Percentiles rank a stretch among this genome's conserved stretches.
Conservation (phyloP, 2,329 filamentous ascomycete genomes). For the Aureobasidium mangrovei region DNA sequence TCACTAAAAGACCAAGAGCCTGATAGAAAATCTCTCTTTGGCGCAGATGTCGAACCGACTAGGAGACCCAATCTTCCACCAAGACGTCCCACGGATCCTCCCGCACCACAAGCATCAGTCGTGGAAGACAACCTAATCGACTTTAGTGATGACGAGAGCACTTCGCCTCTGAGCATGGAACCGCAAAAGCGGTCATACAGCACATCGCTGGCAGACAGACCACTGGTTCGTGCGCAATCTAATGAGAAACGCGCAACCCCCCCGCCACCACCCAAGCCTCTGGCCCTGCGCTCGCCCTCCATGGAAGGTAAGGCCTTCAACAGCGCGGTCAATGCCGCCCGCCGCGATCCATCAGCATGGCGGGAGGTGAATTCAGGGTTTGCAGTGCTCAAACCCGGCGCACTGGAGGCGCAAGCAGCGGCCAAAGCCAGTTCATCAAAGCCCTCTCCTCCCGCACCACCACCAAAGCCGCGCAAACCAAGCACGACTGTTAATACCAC, state of each 20-base stretch:
- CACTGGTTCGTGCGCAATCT: neutral
- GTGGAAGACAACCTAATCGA: slow-evolving; percentile 37
- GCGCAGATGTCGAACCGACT: slow-evolving; percentile 13
- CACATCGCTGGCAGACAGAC: neutral
- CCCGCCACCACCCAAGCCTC: slow-evolving; percentile 28
- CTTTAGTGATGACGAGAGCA: slow-evolving; percentile 37
- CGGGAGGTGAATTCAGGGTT: too few species aligned
- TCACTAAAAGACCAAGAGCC: slow-evolving; percentile 38
- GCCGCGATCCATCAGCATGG: too few species aligned
- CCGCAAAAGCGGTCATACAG: neutral
- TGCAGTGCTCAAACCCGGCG: too few species aligned
- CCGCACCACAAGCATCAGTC: slow-evolving; percentile 19
- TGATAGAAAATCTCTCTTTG: slow-evolving; percentile 7
- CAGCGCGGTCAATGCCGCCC: slow-evolving; percentile 10
- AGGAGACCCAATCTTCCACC: slow-evolving; percentile 29
- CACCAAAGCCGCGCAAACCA: slow-evolving; percentile 30
- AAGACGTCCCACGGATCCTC: slow-evolving; percentile 24
- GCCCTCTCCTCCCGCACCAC: neutral
- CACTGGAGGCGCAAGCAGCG: too few species aligned
- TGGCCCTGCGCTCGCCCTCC: slow-evolving; percentile 32
- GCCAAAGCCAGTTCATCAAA: slow-evolving; percentile 15
- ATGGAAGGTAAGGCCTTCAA: slow-evolving; percentile 19
- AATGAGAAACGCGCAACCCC: slow-evolving; percentile 7
- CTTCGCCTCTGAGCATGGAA: slow-evolving; percentile 2
- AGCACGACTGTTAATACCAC: slow-evolving; percentile 25